phyloP scores from a whole-genome alignment of 192 early-diverging fungal species.

The Backusella tarrabulga region DNA sequence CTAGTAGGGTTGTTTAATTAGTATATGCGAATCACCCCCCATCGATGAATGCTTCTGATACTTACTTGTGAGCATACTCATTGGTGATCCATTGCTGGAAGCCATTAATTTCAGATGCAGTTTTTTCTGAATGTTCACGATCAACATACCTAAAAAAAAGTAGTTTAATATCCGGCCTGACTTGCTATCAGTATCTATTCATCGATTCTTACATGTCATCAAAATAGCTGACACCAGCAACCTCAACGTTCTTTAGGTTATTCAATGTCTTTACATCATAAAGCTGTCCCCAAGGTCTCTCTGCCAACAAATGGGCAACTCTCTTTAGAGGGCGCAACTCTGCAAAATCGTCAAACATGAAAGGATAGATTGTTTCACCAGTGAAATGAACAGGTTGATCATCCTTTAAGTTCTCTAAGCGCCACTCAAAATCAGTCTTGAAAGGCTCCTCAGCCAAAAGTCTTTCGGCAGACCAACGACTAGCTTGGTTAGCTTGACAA shows the following conservation, averaged over 20 bases:
- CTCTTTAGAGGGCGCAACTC: conserved; percentile 57
- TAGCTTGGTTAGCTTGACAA: conserved; percentile 52
- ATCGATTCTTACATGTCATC: conserved; percentile 58
- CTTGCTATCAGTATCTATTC: background rate
- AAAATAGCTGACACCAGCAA: conserved; percentile 64
- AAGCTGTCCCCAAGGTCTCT: conserved; percentile 52
- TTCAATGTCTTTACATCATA: conserved; percentile 43
- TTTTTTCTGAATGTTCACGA: conserved; percentile 55
- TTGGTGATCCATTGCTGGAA: conserved; percentile 67
- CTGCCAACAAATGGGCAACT: conserved; percentile 57
- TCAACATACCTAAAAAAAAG: conserved; percentile 49
- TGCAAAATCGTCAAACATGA: conserved; percentile 73
- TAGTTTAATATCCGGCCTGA: background rate
- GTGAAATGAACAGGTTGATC: conserved; percentile 60
- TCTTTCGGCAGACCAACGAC: conserved; percentile 62
- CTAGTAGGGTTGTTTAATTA: conserved; percentile 9
- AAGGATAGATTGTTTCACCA: conserved; percentile 66
- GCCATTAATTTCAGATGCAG: conserved; percentile 49
- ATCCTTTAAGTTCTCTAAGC: conserved; percentile 45
- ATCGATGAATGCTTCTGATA: background rate
- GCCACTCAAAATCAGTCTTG: conserved; percentile 38
- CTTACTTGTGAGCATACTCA: conserved; percentile 64
- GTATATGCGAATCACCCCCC: background rate
- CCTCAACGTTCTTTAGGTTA: conserved; percentile 43
- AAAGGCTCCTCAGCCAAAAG: conserved; percentile 42